Evolutionary conservation across 2,329 filamentous ascomycete genomes (phyloP), one percentile per base, ranked within the genome.

Genomic region (Pestalotiopsis sp.): DNA sequence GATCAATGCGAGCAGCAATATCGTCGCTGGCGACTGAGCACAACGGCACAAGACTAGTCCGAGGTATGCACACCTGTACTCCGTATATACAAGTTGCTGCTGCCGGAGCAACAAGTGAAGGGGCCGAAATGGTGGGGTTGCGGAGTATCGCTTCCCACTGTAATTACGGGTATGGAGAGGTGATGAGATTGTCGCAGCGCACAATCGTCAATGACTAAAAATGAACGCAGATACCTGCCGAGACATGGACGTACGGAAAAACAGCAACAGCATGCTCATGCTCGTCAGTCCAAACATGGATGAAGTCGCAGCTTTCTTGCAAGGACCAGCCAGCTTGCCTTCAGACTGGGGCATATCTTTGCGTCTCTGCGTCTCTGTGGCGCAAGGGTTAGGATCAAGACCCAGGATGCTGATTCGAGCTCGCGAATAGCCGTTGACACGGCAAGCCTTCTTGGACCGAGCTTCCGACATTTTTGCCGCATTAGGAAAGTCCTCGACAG

Each of bases 401-500:
- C 17, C 57, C 11, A 23, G 23, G 57, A 36, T 36, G 57, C 23
- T 27, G 23, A 62, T 62, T 36, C 36, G 59, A 27, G 27, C 27
- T 38, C 59, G 36, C 59, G 27, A 62, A 62, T n/a, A 36, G 38
- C 31, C 36, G 59, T 40, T 14, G 36, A 36, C 23, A 59, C 23
- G 27, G 27, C 57, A 27, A 59, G 57, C 57, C 57, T 27, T 31
- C 17, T 41, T 62, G 27, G 59, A 62, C 59, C 27, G 36, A 38
- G n/a, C 59, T 38, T 38, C 59, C 59, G 59, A 62, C 59, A 31
- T 38, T 41, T 36, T 52, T 45, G 41, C 61, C 20, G 41, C 38
- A 64, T 64, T 52, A 64, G 61, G 61, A 17, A 64, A 64, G 61
- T 64, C 61, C 61, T 64, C 36, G 61, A 49, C 25, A 52, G 31